A percentile compares a stretch with the other conserved stretches of the same genome.
These are phyloP conservation scores for Microbotryum lychnidis-dioicae DNA, from an alignment of 1,284 basidiomycete species.

Conservation along the genomic window DNA sequence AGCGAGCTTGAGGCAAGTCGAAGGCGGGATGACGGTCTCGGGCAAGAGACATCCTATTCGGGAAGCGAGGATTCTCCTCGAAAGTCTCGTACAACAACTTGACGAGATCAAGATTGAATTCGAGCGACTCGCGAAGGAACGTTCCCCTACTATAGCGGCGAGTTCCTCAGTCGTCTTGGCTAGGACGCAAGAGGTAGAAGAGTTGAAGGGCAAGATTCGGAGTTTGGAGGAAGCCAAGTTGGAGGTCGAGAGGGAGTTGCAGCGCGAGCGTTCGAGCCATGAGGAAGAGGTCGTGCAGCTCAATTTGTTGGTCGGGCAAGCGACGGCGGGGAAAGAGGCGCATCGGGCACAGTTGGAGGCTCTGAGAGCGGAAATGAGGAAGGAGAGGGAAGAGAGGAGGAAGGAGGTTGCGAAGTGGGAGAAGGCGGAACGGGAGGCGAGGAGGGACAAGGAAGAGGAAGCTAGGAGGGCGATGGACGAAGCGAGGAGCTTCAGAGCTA, in stretches of 20 bases:
- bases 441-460: slow-evolving; percentile 3
- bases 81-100: slow-evolving; percentile 49
- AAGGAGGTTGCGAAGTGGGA: background rate
- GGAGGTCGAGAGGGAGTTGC: slow-evolving; percentile 61
- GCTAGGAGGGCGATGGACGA: slow-evolving; percentile 2
- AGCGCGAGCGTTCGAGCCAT: slow-evolving; percentile 24
- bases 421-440: slow-evolving; percentile 8
- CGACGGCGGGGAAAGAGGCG: too few species aligned
- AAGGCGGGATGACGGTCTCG: background rate
- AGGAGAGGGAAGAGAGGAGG: background rate
- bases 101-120: slow-evolving; percentile 60
- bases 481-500: slow-evolving; percentile 9
- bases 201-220: slow-evolving; percentile 60
- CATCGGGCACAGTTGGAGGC: background rate
- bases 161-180: too few species aligned
- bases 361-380: background rate
- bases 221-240: slow-evolving; percentile 60
- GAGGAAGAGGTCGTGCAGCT: slow-evolving; percentile 30
- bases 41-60: slow-evolving; percentile 7
- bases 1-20: slow-evolving; percentile 2
- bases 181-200: slow-evolving; percentile 45
- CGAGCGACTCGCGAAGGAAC: slow-evolving; percentile 48
- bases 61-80: slow-evolving; percentile 46
- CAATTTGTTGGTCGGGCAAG: background rate
- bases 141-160: too few species aligned